Base-by-base conservation (phyloP, 305 asterid species). In the Striga hermonthica region DNA sequence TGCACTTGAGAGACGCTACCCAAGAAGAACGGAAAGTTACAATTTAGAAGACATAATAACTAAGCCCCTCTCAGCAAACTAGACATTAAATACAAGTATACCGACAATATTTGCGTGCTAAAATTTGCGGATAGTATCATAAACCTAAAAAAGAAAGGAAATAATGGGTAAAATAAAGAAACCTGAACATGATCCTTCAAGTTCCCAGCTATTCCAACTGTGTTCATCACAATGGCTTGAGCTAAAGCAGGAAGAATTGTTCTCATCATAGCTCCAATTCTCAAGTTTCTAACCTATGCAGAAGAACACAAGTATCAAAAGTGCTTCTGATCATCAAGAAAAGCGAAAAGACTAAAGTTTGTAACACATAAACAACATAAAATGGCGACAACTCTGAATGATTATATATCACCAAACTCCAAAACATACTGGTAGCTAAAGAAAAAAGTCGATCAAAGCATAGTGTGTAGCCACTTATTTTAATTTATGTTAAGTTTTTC, bases 241-340 rank as follows among this genome's bases (percentile, higher is more conserved):
- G 95, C 98, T 79, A 91, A 78, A 71, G 96, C 98, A 48, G 96
- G 95, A 72, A 91, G 92, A 72, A 91, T 73, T 64, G 96, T 88
- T 80, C 84, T 87, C 88, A 85, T 79, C 96, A 86, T 88, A 67
- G 94, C 98, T 78, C 98, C 98, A 82, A 91, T 88, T 68, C 98
- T 84, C 69, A 88, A 80, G 83, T 91, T 91, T 77, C 96, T 81
- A 64, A 88, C 95, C 97, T 91, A 72, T 34, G 62, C 59, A 67
- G 57, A 52, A 65, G 36, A 50, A 47, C 65, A 37, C 64, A 41
- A 55, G 39, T 28, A 34, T 57, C 49, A 47, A 6, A 14, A 39
- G 64, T 9, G 31, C 43, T 28, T 8, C 11, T 28, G 43, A 47
- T 11, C 13, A 6, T 47, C 53, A 47, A 5, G 7, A 7, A 47